Evolutionary conservation across 257 asterid species (phyloP).

Genomic region (Knoxia roxburghii): DNA sequence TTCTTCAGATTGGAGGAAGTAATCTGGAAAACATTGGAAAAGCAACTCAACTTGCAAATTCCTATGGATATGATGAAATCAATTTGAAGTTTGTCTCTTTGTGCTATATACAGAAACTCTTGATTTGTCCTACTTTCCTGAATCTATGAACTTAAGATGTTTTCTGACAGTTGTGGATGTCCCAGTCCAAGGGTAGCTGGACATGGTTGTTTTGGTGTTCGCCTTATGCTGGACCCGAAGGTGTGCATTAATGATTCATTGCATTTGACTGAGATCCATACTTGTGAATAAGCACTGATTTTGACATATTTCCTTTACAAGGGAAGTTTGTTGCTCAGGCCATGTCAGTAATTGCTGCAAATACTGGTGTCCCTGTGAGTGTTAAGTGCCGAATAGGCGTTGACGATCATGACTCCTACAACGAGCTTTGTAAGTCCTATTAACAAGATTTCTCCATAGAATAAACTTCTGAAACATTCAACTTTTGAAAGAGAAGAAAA

Average conservation of each 20-base stretch:
- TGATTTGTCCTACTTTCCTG: conserved; percentile 10
- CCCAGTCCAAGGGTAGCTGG: conserved; percentile 97
- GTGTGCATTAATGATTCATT: conserved; percentile 36
- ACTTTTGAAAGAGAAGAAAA: not conserved
- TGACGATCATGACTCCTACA: conserved; percentile 80
- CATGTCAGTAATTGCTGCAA: conserved; percentile 84
- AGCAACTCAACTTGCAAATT: conserved; percentile 74
- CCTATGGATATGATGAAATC: conserved; percentile 94
- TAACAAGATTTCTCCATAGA: not conserved
- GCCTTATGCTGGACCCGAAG: conserved; percentile 97
- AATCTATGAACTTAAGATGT: conserved; percentile 18
- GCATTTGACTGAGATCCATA: conserved; percentile 4
- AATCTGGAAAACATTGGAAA: conserved; percentile 81
- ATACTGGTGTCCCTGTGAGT: conserved; percentile 85
- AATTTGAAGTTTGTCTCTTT: conserved; percentile 67
- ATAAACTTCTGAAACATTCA: not conserved
- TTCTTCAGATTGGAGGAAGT: conserved; percentile 92
- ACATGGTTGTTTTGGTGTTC: conserved; percentile 93
- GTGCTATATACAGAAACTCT: conserved; percentile 10
- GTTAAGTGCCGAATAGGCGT: conserved; percentile 97
- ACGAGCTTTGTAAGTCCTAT: conserved; percentile 77
- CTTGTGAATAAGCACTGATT: conserved; percentile 35
- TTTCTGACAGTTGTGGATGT: conserved; percentile 83
- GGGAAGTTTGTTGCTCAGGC: conserved; percentile 97
- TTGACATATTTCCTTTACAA: conserved; percentile 38